These are phyloP conservation scores for Salvia hispanica DNA, from an alignment of 257 asterid species.

Conservation along the genomic window DNA sequence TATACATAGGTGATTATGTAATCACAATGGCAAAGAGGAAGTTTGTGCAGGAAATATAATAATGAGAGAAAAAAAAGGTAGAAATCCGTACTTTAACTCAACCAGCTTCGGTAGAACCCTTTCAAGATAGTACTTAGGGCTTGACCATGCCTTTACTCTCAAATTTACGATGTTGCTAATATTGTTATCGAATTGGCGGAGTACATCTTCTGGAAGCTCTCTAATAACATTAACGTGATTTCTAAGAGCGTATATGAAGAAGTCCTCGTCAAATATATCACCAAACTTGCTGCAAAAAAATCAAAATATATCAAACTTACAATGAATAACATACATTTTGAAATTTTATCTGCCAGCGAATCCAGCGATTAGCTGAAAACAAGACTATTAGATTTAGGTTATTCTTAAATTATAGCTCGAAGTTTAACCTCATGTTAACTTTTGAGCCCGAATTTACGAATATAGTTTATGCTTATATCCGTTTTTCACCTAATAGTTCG, in stretches of 20 bases:
- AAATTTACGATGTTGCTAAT: constrained; percentile 89
- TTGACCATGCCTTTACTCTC: constrained; percentile 97
- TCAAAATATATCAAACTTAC: neutral
- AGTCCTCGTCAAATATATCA: constrained; percentile 94
- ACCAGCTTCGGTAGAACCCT: constrained; percentile 87
- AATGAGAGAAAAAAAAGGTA: constrained; percentile 30
- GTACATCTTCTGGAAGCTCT: constrained; percentile 82
- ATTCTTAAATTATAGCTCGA: neutral
- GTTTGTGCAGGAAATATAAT: constrained; percentile 7
- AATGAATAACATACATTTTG: neutral
- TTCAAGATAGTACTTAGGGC: constrained; percentile 73
- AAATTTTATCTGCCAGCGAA: too few species aligned
- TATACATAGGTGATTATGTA: neutral
- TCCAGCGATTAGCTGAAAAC: too few species aligned
- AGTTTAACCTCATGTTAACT: too few species aligned
- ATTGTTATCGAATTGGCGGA: constrained; percentile 71
- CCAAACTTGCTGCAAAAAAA: constrained; percentile 78
- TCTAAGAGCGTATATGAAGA: constrained; percentile 95
- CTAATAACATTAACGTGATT: constrained; percentile 76
- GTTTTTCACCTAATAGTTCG: too few species aligned
- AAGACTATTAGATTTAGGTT: too few species aligned
- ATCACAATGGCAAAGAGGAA: neutral
- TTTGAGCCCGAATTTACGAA: too few species aligned
- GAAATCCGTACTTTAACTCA: constrained; percentile 65
- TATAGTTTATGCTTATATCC: too few species aligned